A percentile compares a stretch with the other conserved stretches of the same genome.
Conservation (phyloP, 2,329 filamentous ascomycete genomes). For the Pseudogymnoascus sp. region DNA sequence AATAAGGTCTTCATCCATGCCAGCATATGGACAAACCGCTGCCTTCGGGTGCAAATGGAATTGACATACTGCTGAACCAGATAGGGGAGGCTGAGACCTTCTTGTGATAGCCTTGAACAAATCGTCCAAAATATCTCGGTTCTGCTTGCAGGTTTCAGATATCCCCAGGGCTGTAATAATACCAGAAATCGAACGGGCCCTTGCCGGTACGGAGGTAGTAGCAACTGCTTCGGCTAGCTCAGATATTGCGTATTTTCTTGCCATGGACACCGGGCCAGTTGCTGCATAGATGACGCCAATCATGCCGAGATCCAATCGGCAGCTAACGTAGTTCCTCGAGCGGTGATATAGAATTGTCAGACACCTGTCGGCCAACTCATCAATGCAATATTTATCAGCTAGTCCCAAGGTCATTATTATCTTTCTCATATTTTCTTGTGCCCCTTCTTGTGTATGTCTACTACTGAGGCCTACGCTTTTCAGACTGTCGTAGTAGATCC, state of each 20-base stretch:
- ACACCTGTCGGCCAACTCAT: background rate
- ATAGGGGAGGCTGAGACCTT: background rate
- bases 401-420: background rate
- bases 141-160: background rate
- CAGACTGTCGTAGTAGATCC: conserved; percentile 13
- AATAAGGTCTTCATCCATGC: background rate
- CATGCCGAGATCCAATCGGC: background rate
- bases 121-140: background rate
- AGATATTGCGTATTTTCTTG: background rate
- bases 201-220: background rate
- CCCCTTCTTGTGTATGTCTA: background rate
- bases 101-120: background rate
- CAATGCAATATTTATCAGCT: background rate
- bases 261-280: background rate
- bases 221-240: background rate
- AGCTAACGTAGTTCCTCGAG: background rate
- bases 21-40: background rate
- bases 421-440: background rate
- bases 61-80: background rate
- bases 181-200: background rate
- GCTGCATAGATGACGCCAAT: background rate
- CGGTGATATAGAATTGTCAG: background rate
- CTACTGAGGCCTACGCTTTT: background rate
- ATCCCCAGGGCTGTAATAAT: background rate
- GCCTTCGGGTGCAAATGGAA: background rate